Percentiles rank a stretch among this genome's conserved stretches.
Conservation (phyloP, 345 rosid species). For the Eucalyptus pumila region DNA sequence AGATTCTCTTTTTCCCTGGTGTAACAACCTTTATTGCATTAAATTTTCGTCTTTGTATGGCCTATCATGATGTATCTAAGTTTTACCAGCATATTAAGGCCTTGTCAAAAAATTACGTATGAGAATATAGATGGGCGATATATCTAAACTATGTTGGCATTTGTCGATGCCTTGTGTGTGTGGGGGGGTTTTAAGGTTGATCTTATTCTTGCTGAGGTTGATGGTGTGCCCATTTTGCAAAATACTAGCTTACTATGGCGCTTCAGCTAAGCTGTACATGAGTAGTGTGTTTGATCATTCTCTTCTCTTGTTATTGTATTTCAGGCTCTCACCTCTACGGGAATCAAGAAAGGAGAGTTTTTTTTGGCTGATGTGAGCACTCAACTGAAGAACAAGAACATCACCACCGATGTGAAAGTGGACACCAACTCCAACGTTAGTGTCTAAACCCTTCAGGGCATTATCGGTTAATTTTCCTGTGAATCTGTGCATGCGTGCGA, state of each 20-base stretch:
- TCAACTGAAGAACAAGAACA: slow-evolving; percentile 83
- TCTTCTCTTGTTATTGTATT: neutral
- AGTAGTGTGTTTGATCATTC: neutral
- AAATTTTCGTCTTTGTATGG: neutral
- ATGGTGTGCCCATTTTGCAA: neutral
- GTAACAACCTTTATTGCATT: neutral
- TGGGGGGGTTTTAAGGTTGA: neutral
- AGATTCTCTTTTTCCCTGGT: neutral
- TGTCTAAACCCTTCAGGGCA: neutral
- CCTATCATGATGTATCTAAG: neutral
- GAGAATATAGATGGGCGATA: neutral
- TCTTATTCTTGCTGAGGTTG: neutral
- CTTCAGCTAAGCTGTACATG: neutral
- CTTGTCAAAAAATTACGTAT: neutral
- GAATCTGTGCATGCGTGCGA: neutral
- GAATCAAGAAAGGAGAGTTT: slow-evolving; percentile 63
- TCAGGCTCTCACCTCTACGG: slow-evolving; percentile 72
- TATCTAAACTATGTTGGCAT: neutral
- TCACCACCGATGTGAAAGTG: slow-evolving; percentile 84
- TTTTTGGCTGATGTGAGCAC: slow-evolving; percentile 75
- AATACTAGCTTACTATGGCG: neutral
- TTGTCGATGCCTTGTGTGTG: neutral
- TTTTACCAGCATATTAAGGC: neutral
- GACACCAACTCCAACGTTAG: slow-evolving; percentile 70
- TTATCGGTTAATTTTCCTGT: neutral